phyloP scores from a whole-genome alignment of 495 filamentous ascomycete genomes.

The Aspergillus diversus region DNA sequence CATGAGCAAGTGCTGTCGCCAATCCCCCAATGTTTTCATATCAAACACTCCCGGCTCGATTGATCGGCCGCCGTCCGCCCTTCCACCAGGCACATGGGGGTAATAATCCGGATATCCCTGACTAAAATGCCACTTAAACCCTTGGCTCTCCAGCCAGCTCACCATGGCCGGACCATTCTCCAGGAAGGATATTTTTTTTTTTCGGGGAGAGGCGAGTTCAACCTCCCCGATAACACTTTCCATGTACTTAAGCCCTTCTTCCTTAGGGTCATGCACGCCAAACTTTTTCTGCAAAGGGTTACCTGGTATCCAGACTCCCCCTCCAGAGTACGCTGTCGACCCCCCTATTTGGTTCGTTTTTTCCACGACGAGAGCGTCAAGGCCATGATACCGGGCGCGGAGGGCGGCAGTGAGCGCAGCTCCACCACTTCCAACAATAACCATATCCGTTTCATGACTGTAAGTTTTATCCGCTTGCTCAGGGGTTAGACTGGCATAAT shows the following conservation, averaged over 20 bases:
- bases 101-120: constrained; percentile 5
- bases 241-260: background rate
- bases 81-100: background rate
- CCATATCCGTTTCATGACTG: background rate
- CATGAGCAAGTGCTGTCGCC: background rate
- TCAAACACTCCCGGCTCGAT: background rate
- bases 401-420: background rate
- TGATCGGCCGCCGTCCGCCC: background rate
- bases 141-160: background rate
- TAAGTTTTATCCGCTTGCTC: background rate
- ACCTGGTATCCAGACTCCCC: background rate
- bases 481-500: too few species aligned
- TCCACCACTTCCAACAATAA: constrained; percentile 1
- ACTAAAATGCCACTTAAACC: constrained; percentile 2
- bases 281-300: background rate
- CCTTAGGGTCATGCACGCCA: background rate
- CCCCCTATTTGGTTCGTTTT: constrained; percentile 1
- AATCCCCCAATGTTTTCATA: background rate
- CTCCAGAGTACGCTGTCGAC: background rate
- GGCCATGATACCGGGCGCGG: background rate
- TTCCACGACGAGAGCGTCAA: background rate
- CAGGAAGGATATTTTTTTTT: background rate
- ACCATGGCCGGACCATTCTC: constrained; percentile 1
- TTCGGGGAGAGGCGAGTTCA: background rate
- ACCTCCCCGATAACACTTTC: background rate